Percentiles rank a stretch among this genome's conserved stretches.
Conservation (phyloP, 164 flowering plant species). For the Euptelea pleiosperma region DNA sequence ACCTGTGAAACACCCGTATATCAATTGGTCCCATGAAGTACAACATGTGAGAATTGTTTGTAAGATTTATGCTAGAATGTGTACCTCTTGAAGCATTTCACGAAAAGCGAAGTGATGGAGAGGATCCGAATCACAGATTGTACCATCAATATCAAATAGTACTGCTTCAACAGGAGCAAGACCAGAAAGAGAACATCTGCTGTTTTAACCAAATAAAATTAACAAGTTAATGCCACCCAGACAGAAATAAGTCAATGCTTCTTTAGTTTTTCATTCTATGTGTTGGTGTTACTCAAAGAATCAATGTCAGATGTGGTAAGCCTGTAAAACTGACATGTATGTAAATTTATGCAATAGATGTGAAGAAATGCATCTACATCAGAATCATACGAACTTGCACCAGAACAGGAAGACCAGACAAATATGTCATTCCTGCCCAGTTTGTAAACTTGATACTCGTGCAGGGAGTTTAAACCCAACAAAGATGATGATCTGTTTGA, state of each 20-base stretch:
- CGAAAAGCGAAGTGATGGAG: conserved; percentile 65
- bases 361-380: no score
- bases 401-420: no score
- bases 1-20: conserved; percentile 38
- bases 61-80: conserved; percentile 5
- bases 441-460: no score
- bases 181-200: conserved; percentile 44
- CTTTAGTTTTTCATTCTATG: no score
- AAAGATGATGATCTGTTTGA: no score
- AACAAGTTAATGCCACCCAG: neutral
- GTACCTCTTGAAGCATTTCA: conserved; percentile 87
- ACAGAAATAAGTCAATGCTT: neutral
- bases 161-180: conserved; percentile 83
- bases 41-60: neutral
- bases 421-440: no score
- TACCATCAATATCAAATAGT: conserved; percentile 92
- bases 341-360: no score
- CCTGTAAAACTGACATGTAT: neutral
- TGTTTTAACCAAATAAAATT: conserved; percentile 25
- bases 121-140: conserved; percentile 96
- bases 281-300: no score
- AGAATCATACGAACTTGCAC: no score
- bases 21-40: neutral
- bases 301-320: neutral
- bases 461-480: no score